Conservation (phyloP, 2,329 filamentous ascomycete species). For the Hymenoscyphus linearis region DNA sequence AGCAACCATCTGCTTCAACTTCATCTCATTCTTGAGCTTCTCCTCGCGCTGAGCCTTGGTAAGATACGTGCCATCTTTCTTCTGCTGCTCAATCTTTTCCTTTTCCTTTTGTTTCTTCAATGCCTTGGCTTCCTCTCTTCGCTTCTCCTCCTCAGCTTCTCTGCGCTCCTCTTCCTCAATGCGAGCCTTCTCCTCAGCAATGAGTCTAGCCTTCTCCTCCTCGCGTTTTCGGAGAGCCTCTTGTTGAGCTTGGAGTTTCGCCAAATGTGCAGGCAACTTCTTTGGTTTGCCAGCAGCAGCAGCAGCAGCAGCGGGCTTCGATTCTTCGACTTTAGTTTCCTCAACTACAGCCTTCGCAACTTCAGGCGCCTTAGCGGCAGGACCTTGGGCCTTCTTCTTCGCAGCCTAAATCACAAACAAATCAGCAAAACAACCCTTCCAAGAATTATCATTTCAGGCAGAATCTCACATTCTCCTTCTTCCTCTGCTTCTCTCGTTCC, state of each 20-base stretch:
- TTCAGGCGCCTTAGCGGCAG: slow-evolving; percentile 51
- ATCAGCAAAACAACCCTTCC: background rate
- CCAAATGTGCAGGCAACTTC: slow-evolving; percentile 75
- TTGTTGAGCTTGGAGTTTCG: slow-evolving; percentile 74
- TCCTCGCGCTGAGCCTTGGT: slow-evolving; percentile 83
- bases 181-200: slow-evolving; percentile 59
- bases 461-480: slow-evolving; percentile 82
- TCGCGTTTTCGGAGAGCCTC: slow-evolving; percentile 64
- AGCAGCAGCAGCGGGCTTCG: slow-evolving; percentile 37
- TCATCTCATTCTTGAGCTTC: slow-evolving; percentile 71
- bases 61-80: slow-evolving; percentile 81
- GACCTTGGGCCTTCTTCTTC: slow-evolving; percentile 68
- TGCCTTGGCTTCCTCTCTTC: slow-evolving; percentile 66
- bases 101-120: slow-evolving; percentile 82
- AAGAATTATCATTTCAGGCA: background rate
- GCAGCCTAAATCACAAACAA: slow-evolving; percentile 55
- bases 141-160: slow-evolving; percentile 62
- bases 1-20: slow-evolving; percentile 79
- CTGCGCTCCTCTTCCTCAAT: slow-evolving; percentile 60
- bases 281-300: slow-evolving; percentile 69
- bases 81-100: slow-evolving; percentile 79
- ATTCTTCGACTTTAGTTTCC: slow-evolving; percentile 34
- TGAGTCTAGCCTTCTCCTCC: slow-evolving; percentile 55
- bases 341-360: slow-evolving; percentile 40
- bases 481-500: slow-evolving; percentile 95